These are phyloP conservation scores for Melaleuca quinquenervia DNA, from an alignment of 345 rosid genomes.

Conservation along the genomic window DNA sequence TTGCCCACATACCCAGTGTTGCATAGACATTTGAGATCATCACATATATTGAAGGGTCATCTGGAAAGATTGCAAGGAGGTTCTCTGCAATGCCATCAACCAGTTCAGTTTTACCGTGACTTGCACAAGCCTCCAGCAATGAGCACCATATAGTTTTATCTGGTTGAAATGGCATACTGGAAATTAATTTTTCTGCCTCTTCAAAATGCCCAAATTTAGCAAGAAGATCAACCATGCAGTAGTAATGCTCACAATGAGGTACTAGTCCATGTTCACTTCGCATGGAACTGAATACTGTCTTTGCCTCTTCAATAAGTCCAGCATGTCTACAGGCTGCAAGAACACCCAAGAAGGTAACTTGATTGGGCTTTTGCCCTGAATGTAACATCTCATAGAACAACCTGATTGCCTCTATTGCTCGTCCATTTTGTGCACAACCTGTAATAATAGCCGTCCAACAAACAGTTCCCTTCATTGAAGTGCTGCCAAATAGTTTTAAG, in stretches of 20 bases:
- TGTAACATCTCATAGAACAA: conserved; percentile 41
- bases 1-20: conserved; percentile 54
- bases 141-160: conserved; percentile 66
- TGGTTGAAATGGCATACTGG: conserved; percentile 47
- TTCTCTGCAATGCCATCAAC: conserved; percentile 25
- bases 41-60: conserved; percentile 51
- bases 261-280: conserved; percentile 31
- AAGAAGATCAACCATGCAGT: conserved; percentile 63
- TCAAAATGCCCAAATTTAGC: conserved; percentile 49
- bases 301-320: conserved; percentile 47
- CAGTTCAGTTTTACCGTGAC: conserved; percentile 33
- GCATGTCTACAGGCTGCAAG: conserved; percentile 69
- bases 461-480: conserved; percentile 38
- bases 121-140: conserved; percentile 54
- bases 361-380: conserved; percentile 50
- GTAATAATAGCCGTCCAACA: conserved; percentile 69
- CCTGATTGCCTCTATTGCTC: conserved; percentile 34
- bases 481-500: conserved; percentile 28
- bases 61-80: conserved; percentile 22
- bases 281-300: conserved; percentile 37
- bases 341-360: conserved; percentile 56
- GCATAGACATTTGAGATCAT: conserved; percentile 64
- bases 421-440: conserved; percentile 74
- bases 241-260: conserved; percentile 59
- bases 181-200: conserved; percentile 38